A percentile compares a stretch with the other conserved stretches of the same genome.
Evolutionary conservation across 2,329 filamentous ascomycete genomes (phyloP).

Genomic region (Diaporthe helianthi): DNA sequence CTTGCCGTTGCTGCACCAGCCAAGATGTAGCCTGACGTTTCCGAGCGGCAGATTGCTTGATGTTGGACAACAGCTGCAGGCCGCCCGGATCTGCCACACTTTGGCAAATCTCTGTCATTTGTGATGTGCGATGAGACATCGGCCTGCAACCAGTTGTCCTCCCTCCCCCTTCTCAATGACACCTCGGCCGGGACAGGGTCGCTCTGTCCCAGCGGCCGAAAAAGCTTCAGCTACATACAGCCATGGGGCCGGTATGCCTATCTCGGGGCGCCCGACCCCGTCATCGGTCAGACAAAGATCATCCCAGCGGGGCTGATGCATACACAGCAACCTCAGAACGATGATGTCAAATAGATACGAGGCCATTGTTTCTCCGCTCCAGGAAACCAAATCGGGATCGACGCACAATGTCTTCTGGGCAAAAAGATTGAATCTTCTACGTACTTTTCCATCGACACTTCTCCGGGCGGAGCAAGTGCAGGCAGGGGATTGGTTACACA

Average conservation of each 20-base stretch:
- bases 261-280: background rate
- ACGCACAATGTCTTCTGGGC: background rate
- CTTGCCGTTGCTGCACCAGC: background rate
- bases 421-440: background rate
- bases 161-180: slow-evolving; percentile 16
- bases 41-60: slow-evolving; percentile 4
- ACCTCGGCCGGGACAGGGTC: slow-evolving; percentile 1
- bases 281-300: background rate
- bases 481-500: background rate
- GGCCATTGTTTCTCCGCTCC: background rate
- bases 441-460: background rate
- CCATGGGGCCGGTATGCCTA: slow-evolving; percentile 10
- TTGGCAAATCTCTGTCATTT: slow-evolving; percentile 32
- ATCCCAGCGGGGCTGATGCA: background rate
- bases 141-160: slow-evolving; percentile 28
- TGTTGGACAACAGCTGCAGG: slow-evolving; percentile 27
- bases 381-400: background rate
- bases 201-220: background rate
- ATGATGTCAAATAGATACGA: background rate
- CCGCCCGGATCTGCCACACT: slow-evolving; percentile 34
- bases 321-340: slow-evolving; percentile 7
- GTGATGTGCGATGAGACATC: slow-evolving; percentile 32
- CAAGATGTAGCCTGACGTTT: background rate
- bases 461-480: background rate
- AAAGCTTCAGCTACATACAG: background rate